A percentile compares a stretch with the other conserved stretches of the same genome.
These are phyloP conservation scores for Suillus tomentosus DNA, from an alignment of 768 basidiomycete species.

Conservation along the genomic window DNA sequence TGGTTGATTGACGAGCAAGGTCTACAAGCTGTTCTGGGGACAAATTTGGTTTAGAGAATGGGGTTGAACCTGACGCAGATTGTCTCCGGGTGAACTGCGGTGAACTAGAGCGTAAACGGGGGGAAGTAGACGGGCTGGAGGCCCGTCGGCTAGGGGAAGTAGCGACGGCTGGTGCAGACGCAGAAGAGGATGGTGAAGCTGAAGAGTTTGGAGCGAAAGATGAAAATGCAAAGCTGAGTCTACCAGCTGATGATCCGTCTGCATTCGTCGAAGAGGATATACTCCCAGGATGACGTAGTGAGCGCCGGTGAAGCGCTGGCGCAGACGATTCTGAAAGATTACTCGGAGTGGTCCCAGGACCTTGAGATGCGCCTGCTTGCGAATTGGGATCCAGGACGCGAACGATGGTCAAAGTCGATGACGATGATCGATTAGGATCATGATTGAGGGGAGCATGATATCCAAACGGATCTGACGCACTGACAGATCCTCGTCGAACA, in stretches of 20 bases:
- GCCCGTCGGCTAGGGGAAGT: conserved; percentile 35
- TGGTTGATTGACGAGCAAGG: conserved; percentile 64
- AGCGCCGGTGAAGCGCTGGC: conserved; percentile 30
- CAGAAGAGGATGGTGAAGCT: conserved; percentile 20
- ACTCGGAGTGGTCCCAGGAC: not conserved
- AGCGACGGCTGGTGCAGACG: conserved; percentile 27
- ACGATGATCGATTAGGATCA: conserved; percentile 55
- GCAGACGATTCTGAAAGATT: conserved; percentile 30
- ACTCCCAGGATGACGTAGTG: conserved; percentile 34
- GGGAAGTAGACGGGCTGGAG: conserved; percentile 40
- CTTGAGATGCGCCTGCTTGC: conserved; percentile 18
- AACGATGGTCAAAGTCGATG: conserved; percentile 73
- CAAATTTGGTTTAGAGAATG: conserved; percentile 50
- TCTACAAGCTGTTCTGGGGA: conserved; percentile 76
- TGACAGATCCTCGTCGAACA: conserved; percentile 64
- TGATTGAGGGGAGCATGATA: conserved; percentile 53
- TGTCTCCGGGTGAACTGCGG: conserved; percentile 32
- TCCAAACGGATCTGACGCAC: conserved; percentile 71
- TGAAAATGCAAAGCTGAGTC: conserved; percentile 67
- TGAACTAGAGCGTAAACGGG: conserved; percentile 53
- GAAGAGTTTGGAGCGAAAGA: conserved; percentile 48
- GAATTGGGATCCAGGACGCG: conserved; percentile 48
- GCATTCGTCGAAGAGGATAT: conserved; percentile 30
- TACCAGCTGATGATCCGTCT: conserved; percentile 23
- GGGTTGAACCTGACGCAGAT: conserved; percentile 36